Evolutionary conservation across 2,329 filamentous ascomycete species (phyloP), one percentile per base, ranked within the genome.

Genomic region (Venturia pyrina): DNA sequence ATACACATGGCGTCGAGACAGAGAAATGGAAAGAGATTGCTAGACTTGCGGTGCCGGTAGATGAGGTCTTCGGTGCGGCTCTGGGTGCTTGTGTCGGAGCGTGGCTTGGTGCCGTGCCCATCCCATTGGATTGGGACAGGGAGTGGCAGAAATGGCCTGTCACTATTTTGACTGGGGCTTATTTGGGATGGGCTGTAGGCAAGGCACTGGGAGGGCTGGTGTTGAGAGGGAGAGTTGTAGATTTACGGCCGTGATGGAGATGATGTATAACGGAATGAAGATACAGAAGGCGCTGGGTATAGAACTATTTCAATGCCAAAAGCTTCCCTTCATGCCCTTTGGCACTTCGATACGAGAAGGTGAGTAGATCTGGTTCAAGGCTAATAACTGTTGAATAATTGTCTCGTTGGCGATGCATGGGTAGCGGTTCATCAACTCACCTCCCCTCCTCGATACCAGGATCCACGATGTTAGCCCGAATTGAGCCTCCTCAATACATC

Each of bases 111-210:
- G 95, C 95, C 8, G 86, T 98, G 64, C 95, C 96, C 0, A 98
- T 99, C 71, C 95, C 95, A 1, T 80, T 99, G 70, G 95, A 99
- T 75, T 98, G 93, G 93, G 95, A 99, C 75, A 87, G 95, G n/a
- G 92, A 96, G 71, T 99, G 95, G 95, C 95, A 99, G 84, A 90
- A 89, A 76, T 99, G 93, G 90, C 95, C 95, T 0, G 88, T 98
- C 61, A 99, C 95, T 0, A 89, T 99, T 67, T 78, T 98, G 5
- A 87, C 85, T 1, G 95, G 95, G 2, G 82, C 89, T 21, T 98
- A 96, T 76, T 77, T 85, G 6, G 95, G 95, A 0, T 92, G 90
- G 75, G 81, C 85, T 0, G 69, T 90, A 15, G 92, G 92, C 1
- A 88, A 89, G 73, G 72, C 85, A 65, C 69, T 86, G 1, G 80